phyloP scores from a whole-genome alignment of 345 rosid genomes.

The Erodium maritimum region DNA sequence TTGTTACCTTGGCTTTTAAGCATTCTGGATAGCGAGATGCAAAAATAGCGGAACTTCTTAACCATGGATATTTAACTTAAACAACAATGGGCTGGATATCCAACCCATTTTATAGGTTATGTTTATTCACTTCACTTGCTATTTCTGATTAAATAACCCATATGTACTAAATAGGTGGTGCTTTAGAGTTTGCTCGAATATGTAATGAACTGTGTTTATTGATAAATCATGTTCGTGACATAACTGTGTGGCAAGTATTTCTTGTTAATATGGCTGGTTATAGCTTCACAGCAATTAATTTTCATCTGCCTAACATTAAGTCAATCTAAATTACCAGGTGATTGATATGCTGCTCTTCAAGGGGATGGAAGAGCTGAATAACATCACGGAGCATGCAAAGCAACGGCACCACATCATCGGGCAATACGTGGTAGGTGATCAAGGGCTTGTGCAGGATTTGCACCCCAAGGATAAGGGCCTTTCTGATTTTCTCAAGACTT shows the following conservation, averaged over 20 bases:
- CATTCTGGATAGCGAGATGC: not conserved
- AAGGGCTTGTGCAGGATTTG: constrained; percentile 61
- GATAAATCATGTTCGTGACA: not conserved
- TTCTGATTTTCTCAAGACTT: constrained; percentile 77
- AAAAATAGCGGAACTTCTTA: too few relatives aligned
- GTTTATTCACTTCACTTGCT: not conserved
- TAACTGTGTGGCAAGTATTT: not conserved
- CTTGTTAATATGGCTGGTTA: not conserved
- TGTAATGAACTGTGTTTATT: not conserved
- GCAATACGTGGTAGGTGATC: constrained; percentile 61
- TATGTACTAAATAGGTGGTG: not conserved
- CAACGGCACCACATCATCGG: constrained; percentile 97
- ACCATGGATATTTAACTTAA: not conserved
- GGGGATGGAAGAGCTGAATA: constrained; percentile 83
- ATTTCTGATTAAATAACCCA: not conserved
- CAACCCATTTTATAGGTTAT: not conserved
- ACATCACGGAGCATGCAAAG: constrained; percentile 81
- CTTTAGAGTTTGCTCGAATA: too few relatives aligned
- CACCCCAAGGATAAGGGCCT: constrained; percentile 53
- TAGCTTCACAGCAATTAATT: not conserved
- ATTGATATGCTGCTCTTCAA: constrained; percentile 89
- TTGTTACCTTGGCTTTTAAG: too few relatives aligned
- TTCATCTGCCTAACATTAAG: constrained; percentile 9
- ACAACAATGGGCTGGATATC: not conserved
- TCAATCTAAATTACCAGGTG: constrained; percentile 40